Evolutionary conservation across 768 basidiomycete species (phyloP).

Genomic region (Filobasidium wieringae): DNA sequence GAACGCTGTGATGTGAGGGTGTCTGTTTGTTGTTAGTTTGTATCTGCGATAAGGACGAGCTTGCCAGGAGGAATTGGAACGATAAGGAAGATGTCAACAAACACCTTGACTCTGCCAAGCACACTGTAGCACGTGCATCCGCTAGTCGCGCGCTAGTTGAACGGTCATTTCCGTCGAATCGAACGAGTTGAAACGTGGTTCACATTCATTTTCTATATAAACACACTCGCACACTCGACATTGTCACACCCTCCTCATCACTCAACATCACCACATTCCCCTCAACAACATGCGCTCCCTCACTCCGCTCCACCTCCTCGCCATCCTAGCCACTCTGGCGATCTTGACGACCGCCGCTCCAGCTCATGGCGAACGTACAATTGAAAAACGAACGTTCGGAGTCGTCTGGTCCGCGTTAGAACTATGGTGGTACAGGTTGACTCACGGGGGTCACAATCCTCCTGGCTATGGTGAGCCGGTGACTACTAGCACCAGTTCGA

Average conservation of each 20-base stretch:
- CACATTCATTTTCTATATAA: background rate
- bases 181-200: background rate
- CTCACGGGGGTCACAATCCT: background rate
- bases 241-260: background rate
- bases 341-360: background rate
- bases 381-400: background rate
- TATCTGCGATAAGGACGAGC: background rate
- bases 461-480: background rate
- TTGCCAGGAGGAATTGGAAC: background rate
- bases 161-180: background rate
- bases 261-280: background rate
- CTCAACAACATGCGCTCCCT: background rate
- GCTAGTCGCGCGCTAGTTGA: background rate
- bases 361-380: background rate
- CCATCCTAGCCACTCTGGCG: background rate
- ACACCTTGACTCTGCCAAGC: background rate
- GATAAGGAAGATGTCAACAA: background rate
- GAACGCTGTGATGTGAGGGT: background rate
- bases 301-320: background rate
- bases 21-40: too few species aligned
- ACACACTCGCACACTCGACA: background rate
- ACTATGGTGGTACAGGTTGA: background rate
- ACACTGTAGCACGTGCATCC: background rate
- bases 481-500: background rate
- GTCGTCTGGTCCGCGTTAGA: background rate